phyloP scores from a whole-genome alignment of 495 filamentous ascomycete genomes.

The Ascodesmis nigricans region DNA sequence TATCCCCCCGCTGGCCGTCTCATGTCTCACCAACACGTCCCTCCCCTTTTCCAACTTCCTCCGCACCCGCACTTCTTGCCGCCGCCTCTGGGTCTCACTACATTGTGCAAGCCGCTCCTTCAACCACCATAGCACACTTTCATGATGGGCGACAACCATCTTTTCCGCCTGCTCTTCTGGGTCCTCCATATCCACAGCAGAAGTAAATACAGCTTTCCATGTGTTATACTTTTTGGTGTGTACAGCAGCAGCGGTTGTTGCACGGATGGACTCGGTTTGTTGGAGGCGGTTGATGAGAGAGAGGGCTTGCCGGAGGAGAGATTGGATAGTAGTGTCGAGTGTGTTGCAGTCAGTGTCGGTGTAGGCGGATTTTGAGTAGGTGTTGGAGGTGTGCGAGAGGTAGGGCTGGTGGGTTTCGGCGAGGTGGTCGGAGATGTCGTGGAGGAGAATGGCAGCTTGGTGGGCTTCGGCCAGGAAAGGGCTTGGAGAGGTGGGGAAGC shows the following conservation, averaged over 20 bases:
- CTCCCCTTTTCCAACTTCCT: slow-evolving; percentile 74
- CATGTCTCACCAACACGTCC: slow-evolving; percentile 35
- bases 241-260: slow-evolving; percentile 43
- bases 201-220: slow-evolving; percentile 12
- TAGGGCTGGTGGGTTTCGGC: slow-evolving; percentile 23
- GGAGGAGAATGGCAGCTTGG: too few species aligned
- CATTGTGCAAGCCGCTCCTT: slow-evolving; percentile 50
- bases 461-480: slow-evolving; percentile 8
- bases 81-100: slow-evolving; percentile 52
- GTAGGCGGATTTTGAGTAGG: slow-evolving; percentile 23
- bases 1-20: slow-evolving; percentile 9
- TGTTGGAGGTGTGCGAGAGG: slow-evolving; percentile 21
- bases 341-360: slow-evolving; percentile 47
- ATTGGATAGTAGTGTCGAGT: slow-evolving; percentile 66
- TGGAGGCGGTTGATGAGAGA: slow-evolving; percentile 51
- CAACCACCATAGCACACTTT: slow-evolving; percentile 66
- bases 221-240: slow-evolving; percentile 36
- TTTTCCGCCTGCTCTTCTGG: slow-evolving; percentile 44
- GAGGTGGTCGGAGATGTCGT: slow-evolving; percentile 36
- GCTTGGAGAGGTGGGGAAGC: slow-evolving; percentile 18
- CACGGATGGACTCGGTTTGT: slow-evolving; percentile 60
- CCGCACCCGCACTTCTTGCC: slow-evolving; percentile 75
- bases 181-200: too few species aligned
- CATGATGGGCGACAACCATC: slow-evolving; percentile 40
- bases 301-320: slow-evolving; percentile 62